A percentile compares a stretch with the other conserved stretches of the same genome.
Conservation (phyloP, 768 basidiomycete genomes). For the Tephrocybe rancida region DNA sequence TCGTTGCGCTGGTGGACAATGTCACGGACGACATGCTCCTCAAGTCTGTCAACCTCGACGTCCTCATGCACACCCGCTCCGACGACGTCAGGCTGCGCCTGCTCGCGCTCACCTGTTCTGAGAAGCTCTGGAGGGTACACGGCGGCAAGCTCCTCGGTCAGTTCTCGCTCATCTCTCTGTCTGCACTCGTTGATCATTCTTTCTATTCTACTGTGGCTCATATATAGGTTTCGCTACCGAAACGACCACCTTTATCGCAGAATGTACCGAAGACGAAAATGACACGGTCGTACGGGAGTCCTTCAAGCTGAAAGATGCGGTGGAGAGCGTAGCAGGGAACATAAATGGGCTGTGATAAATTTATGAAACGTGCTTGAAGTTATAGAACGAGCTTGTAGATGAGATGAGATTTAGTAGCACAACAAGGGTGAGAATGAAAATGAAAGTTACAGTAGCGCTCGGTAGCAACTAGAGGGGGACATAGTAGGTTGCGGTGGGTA, state of each 20-base stretch:
- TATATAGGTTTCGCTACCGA: conserved; percentile 73
- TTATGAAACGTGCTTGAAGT: too few relatives aligned
- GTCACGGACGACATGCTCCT: conserved; percentile 63
- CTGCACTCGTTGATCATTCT: background rate
- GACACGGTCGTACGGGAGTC: conserved; percentile 77
- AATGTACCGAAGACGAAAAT: conserved; percentile 88
- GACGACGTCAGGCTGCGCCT: conserved; percentile 74
- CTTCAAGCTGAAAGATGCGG: conserved; percentile 66
- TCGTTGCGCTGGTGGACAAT: conserved; percentile 56
- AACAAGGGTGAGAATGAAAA: too few relatives aligned
- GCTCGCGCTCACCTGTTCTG: conserved; percentile 67
- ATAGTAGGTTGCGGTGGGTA: too few relatives aligned
- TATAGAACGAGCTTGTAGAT: too few relatives aligned
- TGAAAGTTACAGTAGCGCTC: too few relatives aligned
- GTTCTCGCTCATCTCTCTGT: conserved; percentile 20
- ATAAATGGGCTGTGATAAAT: conserved; percentile 51
- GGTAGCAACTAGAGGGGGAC: too few relatives aligned
- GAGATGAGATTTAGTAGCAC: too few relatives aligned
- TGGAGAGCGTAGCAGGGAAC: conserved; percentile 73
- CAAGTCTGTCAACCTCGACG: conserved; percentile 78
- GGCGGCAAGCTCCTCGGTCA: conserved; percentile 75
- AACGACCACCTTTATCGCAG: conserved; percentile 83
- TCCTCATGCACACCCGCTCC: conserved; percentile 89
- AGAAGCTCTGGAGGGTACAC: conserved; percentile 75
- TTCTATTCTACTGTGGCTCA: background rate